Percentiles rank a stretch among this genome's conserved stretches.
phyloP scores from a whole-genome alignment of 306 rosid species.

The Glycyrrhiza uralensis region DNA sequence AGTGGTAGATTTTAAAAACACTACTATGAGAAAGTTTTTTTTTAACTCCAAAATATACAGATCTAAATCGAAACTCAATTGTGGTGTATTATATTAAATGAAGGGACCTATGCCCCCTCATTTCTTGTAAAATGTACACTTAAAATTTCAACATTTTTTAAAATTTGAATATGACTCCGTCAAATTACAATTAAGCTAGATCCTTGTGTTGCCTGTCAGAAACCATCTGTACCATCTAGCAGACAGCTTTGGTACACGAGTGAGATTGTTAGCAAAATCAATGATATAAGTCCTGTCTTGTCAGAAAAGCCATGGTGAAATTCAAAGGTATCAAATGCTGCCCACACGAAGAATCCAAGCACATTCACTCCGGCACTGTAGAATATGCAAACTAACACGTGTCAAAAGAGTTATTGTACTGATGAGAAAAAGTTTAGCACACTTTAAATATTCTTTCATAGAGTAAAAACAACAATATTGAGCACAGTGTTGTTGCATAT shows the following conservation, averaged over 20 bases:
- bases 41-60: too few species aligned
- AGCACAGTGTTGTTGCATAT: too few species aligned
- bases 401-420: neutral
- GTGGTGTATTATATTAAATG: too few species aligned
- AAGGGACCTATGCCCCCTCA: neutral
- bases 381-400: neutral
- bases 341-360: neutral
- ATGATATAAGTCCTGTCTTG: neutral
- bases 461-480: too few species aligned
- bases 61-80: too few species aligned
- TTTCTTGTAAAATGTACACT: too few species aligned
- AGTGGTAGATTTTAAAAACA: too few species aligned
- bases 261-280: neutral
- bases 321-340: constrained; percentile 12
- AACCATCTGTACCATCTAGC: constrained; percentile 3
- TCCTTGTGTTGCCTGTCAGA: neutral
- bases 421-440: too few species aligned
- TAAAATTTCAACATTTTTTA: neutral
- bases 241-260: neutral
- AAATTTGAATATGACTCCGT: neutral
- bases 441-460: neutral
- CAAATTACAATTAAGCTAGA: neutral
- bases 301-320: neutral
- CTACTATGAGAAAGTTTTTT: too few species aligned
- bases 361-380: neutral